Base-by-base conservation (phyloP, 202 grass and related monocot genomes). In the Hordeum pubiflorum region DNA sequence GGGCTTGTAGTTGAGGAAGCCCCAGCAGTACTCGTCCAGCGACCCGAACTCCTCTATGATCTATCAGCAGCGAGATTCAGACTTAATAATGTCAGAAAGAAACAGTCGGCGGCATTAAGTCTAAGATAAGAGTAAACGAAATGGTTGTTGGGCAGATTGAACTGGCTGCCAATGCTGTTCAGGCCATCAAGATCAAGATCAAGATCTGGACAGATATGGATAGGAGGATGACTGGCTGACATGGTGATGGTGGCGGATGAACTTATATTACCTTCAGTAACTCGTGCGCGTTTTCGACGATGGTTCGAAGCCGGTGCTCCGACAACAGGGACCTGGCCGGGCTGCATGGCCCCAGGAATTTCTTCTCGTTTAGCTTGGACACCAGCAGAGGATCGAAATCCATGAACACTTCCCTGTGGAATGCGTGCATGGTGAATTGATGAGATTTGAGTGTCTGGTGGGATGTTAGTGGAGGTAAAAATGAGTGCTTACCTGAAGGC, bases 201-300 rank as follows among this genome's bases (percentile, higher is more conserved):
- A 77, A 32, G 79, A 77, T 79, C 50, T 29, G n/a, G 60, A 77
- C 46, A 81, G 67, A 60, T 50, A 37, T 36, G 34, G 5, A 48
- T 78, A 58, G 64, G 31, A 32, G 29, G 18, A 15, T 22, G 78
- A 21, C 13, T 10, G 40, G 4, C 3, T 46, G 43, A 15, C 13
- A 48, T 48, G 4, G 41, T 4, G 41, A 4, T 14, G 12, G 69
- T 37, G 64, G 24, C 63, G 43, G 84, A 10, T 77, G 68, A 17
- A 29, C 6, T 41, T 67, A 29, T 29, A 29, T 29, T 29, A 96
- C 96, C 89, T 99, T 99, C 0, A 99, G 52, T 64, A 96, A 65
- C 81, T 93, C 87, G n/a, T 85, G 87, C 73, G 96, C 93, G 77
- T 99, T 99, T 63, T 96, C 91, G 58, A 99, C 81, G 57, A 99